A percentile compares a stretch with the other conserved stretches of the same genome.
Evolutionary conservation across 2,329 filamentous ascomycete species (phyloP).

Genomic region (Botrytis squamosa): DNA sequence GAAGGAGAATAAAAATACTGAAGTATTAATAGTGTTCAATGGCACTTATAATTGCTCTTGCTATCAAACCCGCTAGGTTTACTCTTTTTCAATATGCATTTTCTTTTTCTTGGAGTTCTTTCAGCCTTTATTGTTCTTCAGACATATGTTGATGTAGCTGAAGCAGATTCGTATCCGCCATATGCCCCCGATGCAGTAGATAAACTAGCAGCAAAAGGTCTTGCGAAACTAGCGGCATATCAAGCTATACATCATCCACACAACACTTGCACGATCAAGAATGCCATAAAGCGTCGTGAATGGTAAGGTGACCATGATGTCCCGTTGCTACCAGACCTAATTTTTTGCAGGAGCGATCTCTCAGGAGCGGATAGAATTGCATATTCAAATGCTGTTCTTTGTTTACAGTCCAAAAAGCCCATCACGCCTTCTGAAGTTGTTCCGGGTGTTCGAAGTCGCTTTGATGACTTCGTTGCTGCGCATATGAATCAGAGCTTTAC

Average conservation of each 20-base stretch:
- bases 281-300: constrained; percentile 43
- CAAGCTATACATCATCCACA: constrained; percentile 21
- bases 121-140: not conserved
- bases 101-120: not conserved
- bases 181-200: constrained; percentile 31
- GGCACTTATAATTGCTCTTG: not conserved
- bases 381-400: constrained; percentile 43
- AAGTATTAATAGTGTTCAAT: not conserved
- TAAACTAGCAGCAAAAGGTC: constrained; percentile 37
- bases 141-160: not conserved
- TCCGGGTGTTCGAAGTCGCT: constrained; percentile 41
- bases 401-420: constrained; percentile 38
- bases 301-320: constrained; percentile 38
- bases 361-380: constrained; percentile 26
- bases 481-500: constrained; percentile 39
- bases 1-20: not conserved
- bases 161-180: not conserved
- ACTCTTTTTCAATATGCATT: not conserved
- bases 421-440: constrained; percentile 35
- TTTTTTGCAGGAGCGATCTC: constrained; percentile 25
- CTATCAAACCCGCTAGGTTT: not conserved
- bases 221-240: constrained; percentile 39
- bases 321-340: not conserved
- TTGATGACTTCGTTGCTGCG: constrained; percentile 42
- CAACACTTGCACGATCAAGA: constrained; percentile 40